These are phyloP conservation scores for Sphaerulina musiva DNA, from an alignment of 2,329 filamentous ascomycete species.

Conservation along the genomic window DNA sequence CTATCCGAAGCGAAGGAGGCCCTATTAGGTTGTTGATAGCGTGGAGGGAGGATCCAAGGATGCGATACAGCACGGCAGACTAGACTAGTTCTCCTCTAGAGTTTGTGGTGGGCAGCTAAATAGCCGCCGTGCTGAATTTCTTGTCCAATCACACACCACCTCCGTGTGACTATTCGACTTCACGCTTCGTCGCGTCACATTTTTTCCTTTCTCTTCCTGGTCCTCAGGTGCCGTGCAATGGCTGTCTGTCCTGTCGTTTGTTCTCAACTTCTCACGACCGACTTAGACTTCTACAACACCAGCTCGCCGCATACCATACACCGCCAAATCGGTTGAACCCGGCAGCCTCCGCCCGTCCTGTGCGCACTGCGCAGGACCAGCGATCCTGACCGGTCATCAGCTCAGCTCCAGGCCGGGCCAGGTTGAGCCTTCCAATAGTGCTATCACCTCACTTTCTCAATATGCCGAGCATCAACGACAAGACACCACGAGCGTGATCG, in stretches of 20 bases:
- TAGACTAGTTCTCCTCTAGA: background rate
- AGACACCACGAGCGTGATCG: background rate
- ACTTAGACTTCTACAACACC: too few relatives aligned
- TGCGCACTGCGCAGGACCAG: too few relatives aligned
- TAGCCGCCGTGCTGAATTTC: background rate
- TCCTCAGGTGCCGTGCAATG: too few relatives aligned
- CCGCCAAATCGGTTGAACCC: too few relatives aligned
- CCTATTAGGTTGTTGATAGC: background rate
- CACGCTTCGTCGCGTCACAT: background rate
- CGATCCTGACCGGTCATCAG: too few relatives aligned
- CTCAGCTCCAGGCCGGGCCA: background rate
- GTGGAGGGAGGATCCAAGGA: too few relatives aligned
- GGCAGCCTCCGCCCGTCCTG: too few relatives aligned
- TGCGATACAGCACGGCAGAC: too few relatives aligned
- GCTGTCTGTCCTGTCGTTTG: too few relatives aligned
- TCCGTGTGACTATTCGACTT: background rate
- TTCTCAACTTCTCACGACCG: too few relatives aligned
- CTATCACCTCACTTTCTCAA: background rate
- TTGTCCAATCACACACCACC: background rate
- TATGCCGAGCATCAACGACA: background rate
- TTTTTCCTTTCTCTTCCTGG: too few relatives aligned
- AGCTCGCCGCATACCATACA: too few relatives aligned
- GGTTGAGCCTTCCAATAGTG: background rate
- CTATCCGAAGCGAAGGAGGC: constrained; percentile 1
- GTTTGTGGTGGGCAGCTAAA: background rate